Base-by-base conservation (phyloP, 2,329 filamentous ascomycete species). In the Iodosphaeria phyllophila region DNA sequence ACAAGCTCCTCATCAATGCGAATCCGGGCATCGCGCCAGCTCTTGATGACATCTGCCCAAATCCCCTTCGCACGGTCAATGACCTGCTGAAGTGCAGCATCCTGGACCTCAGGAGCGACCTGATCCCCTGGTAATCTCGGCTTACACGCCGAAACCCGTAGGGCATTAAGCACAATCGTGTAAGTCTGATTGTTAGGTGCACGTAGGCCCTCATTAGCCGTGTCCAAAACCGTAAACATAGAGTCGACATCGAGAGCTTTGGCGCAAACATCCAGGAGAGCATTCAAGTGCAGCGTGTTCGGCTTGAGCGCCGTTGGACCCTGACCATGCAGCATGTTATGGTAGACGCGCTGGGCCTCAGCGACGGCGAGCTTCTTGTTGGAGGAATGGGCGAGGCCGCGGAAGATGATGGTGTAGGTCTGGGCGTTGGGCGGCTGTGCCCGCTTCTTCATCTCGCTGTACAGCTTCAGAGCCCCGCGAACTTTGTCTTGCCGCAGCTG, bases 381-480 rank as follows among this genome's bases (percentile, higher is more conserved):
- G 2, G 61, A 43, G 10, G 73, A 68, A 20, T 58, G 5, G 4
- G 19, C 19, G 19, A 20, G 19, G 16, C 83, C 86, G 25, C 67
- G 60, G 35, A 98, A 71, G 30, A 95, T 64, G 29, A 79, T 72
- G 11, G 79, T 89, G 43, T 78, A 93, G 0, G 89, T 93, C 38
- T 74, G 66, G 4, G 69, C 64, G 43, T 84, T 86, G 1, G 89
- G 86, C 14, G 64, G 58, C 39, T 91, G 76, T 5, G 61, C 74
- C 32, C 83, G 66, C 53, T 95, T 95, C 54, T 95, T 98, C 86
- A 98, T 95, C 76, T 95, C 86, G 47, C 93, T 92, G 53, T 72
- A 93, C n/a, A 82, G 56, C 50, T 77, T 83, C 29, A 92, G 51
- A 11, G 78, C 84, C 12, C 57, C 52, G 30, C 60, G 59, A 17